Percentiles rank a stretch among this genome's conserved stretches.
These are phyloP conservation scores for Leccinellum luteum DNA, from an alignment of 768 basidiomycete genomes.

Conservation along the genomic window DNA sequence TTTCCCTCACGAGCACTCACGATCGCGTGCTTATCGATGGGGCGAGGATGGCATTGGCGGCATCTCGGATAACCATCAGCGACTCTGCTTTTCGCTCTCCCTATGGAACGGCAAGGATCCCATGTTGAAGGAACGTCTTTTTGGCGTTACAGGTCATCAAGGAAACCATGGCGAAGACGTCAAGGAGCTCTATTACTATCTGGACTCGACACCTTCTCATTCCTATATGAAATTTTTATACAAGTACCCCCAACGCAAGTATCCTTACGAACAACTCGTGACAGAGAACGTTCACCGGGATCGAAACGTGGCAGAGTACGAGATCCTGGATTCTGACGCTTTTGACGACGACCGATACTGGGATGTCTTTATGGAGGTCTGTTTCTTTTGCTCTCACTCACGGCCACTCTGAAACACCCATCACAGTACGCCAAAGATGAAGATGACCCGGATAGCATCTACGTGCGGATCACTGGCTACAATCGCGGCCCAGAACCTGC, in stretches of 20 bases:
- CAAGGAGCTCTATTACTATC: conserved; percentile 98
- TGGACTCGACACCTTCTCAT: conserved; percentile 97
- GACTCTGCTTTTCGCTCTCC: conserved; percentile 85
- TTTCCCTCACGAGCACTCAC: conserved; percentile 90
- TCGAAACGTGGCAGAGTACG: conserved; percentile 87
- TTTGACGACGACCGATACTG: conserved; percentile 95
- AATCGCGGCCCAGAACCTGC: conserved; percentile 96
- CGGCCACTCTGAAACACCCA: conserved; percentile 2
- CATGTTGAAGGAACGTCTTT: conserved; percentile 95
- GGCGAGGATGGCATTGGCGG: conserved; percentile 98
- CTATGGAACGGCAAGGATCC: conserved; percentile 95
- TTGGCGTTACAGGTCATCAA: conserved; percentile 94
- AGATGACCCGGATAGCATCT: conserved; percentile 82
- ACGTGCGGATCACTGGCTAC: conserved; percentile 92
- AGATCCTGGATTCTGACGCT: conserved; percentile 87
- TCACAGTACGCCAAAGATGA: conserved; percentile 95
- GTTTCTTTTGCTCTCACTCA: conserved; percentile 24
- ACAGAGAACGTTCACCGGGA: conserved; percentile 77
- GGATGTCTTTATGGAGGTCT: conserved; percentile 97
- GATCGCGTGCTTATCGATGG: conserved; percentile 96
- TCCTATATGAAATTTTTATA: conserved; percentile 99
- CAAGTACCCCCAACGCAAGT: conserved; percentile 93
- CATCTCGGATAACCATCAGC: conserved; percentile 95
- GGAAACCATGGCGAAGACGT: conserved; percentile 99
- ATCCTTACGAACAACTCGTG: conserved; percentile 93